Base-by-base conservation (phyloP, 2,329 filamentous ascomycete species). In the Fusarium nurragi region DNA sequence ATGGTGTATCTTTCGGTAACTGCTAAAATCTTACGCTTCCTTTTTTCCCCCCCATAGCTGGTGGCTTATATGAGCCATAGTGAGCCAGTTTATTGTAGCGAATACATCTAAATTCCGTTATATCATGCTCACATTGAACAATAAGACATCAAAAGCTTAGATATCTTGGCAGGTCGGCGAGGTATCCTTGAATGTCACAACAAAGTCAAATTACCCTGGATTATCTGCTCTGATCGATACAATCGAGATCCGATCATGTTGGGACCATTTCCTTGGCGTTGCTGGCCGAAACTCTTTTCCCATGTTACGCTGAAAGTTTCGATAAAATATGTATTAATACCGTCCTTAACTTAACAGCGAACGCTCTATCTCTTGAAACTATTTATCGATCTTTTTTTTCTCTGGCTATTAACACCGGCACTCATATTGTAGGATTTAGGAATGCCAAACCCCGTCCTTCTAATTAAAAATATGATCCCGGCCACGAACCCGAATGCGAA, bases 191-290 rank as follows among this genome's bases (percentile, higher is more conserved):
- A 59, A 43, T 44, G 16, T 22, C 10, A 28, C 10, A 23, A 39
- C 28, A 38, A 11, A 32, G 37, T 44, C n/a, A 23, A n/a, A 14
- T 21, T 16, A 49, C 47, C 47, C 25, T 23, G 32, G 21, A 34
- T 34, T 38, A 30, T 26, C 32, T 48, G 25, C n/a, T 38, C 45
- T 38, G 14, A 37, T 69, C 60, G 60, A 56, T 38, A 21, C n/a
- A 71, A 71, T 64, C 55, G 64, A 64, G 64, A 64, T 71, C 65
- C 56, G 64, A 69, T 57, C 54, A 46, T 37, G 52, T 45, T 54
- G 58, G 41, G 30, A 30, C 49, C 51, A 16, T 16, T 16, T 11
- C 40, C 55, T 46, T 54, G 46, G 34, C 34, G 5, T 23, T 30
- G 30, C 11, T 26, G 37, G 43, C 23, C 48, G 36, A 60, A 54